Conservation (phyloP, 2,329 filamentous ascomycete genomes). For the Alternaria triticina region DNA sequence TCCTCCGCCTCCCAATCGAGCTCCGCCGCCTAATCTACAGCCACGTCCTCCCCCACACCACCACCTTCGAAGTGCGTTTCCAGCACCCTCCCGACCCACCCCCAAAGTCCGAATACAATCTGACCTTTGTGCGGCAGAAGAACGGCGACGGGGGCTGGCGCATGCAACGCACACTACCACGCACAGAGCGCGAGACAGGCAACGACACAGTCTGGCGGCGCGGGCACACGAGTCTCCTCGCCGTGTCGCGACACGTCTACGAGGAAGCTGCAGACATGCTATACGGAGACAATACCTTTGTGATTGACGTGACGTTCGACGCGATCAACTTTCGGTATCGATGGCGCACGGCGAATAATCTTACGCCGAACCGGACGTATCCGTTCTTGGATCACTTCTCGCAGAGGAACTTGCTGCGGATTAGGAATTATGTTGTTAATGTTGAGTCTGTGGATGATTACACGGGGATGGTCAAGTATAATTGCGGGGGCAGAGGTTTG, state of each 20-base stretch:
- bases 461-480: constrained; percentile 60
- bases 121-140: constrained; percentile 38
- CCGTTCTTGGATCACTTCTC: constrained; percentile 53
- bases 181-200: constrained; percentile 33
- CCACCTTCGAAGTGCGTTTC: constrained; percentile 29
- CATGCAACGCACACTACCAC: constrained; percentile 34
- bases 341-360: constrained; percentile 51
- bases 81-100: constrained; percentile 21
- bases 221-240: constrained; percentile 50
- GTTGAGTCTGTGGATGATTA: constrained; percentile 58
- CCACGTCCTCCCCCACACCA: constrained; percentile 52
- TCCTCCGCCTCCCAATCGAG: constrained; percentile 52
- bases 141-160: constrained; percentile 34
- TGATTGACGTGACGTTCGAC: constrained; percentile 53
- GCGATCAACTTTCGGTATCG: constrained; percentile 53
- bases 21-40: constrained; percentile 52
- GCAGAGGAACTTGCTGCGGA: constrained; percentile 48
- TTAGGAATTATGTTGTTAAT: constrained; percentile 53
- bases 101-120: constrained; percentile 35
- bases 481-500: constrained; percentile 54
- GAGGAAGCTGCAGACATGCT: constrained; percentile 54
- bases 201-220: constrained; percentile 52
- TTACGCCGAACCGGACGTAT: constrained; percentile 50
- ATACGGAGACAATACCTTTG: constrained; percentile 56
- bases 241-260: constrained; percentile 51